These are phyloP conservation scores for Trichoderma polysporum DNA, from an alignment of 2,329 filamentous ascomycete genomes.

Conservation along the genomic window DNA sequence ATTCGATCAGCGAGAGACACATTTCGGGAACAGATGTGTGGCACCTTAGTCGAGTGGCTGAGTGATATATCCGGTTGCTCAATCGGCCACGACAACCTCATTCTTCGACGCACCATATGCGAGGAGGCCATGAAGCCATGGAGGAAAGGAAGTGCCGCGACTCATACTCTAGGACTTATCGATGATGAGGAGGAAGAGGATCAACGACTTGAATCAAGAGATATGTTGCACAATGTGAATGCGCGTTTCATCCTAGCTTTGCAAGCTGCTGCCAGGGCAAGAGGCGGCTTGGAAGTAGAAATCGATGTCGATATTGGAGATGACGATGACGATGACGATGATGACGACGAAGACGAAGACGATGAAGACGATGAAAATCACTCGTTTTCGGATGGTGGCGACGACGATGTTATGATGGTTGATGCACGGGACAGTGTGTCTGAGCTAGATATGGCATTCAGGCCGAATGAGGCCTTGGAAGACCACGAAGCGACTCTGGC, in stretches of 20 bases:
- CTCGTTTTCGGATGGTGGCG: slow-evolving; percentile 44
- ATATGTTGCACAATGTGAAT: slow-evolving; percentile 35
- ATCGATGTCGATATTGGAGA: slow-evolving; percentile 33
- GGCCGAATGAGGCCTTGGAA: slow-evolving; percentile 63
- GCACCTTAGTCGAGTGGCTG: slow-evolving; percentile 96
- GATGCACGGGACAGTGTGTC: slow-evolving; percentile 47
- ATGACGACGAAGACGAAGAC: slow-evolving; percentile 45
- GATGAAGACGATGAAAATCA: slow-evolving; percentile 54
- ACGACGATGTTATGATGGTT: slow-evolving; percentile 60
- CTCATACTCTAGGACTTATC: slow-evolving; percentile 58
- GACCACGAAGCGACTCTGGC: slow-evolving; percentile 75
- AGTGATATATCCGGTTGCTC: slow-evolving; percentile 87
- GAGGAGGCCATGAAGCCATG: slow-evolving; percentile 88
- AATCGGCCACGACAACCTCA: slow-evolving; percentile 74
- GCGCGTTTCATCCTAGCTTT: slow-evolving; percentile 40
- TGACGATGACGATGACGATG: slow-evolving; percentile 30
- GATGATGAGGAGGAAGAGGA: slow-evolving; percentile 51
- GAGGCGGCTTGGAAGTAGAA: slow-evolving; percentile 32
- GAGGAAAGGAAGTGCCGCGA: slow-evolving; percentile 80
- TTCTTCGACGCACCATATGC: slow-evolving; percentile 80
- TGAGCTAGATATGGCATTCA: slow-evolving; percentile 53
- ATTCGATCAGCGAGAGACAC: slow-evolving; percentile 92
- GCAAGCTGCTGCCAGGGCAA: slow-evolving; percentile 35
- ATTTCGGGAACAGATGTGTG: slow-evolving; percentile 97
- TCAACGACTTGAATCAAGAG: slow-evolving; percentile 43